phyloP scores from a whole-genome alignment of 164 flowering plant species.

The Nymphaea colorata region DNA sequence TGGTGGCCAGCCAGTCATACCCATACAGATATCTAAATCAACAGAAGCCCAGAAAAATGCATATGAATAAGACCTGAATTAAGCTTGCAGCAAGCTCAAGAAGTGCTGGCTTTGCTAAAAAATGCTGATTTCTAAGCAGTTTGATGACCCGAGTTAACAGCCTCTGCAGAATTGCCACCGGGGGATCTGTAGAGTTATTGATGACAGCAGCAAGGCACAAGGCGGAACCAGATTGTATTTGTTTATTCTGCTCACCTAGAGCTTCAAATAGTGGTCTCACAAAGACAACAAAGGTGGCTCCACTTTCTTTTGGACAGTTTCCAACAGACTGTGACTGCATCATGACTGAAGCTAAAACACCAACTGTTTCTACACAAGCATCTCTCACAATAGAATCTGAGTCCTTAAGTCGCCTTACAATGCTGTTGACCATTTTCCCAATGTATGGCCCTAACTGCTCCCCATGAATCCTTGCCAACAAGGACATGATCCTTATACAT shows the following conservation, averaged over 20 bases:
- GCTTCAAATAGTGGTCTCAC: conserved; percentile 90
- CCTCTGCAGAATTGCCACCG: conserved; percentile 40
- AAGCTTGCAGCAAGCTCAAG: conserved; percentile 71
- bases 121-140: conserved; percentile 73
- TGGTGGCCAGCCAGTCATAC: too few species aligned
- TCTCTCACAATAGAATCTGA: conserved; percentile 75
- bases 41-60: too few species aligned
- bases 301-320: conserved; percentile 21
- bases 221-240: conserved; percentile 71
- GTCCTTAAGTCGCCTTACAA: conserved; percentile 80
- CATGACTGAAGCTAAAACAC: conserved; percentile 55
- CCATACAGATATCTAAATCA: too few species aligned
- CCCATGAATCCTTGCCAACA: conserved; percentile 40
- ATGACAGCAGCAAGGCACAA: conserved; percentile 70
- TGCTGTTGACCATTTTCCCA: conserved; percentile 50
- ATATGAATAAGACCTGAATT: conserved; percentile 39
- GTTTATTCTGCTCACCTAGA: conserved; percentile 76
- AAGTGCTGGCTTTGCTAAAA: conserved; percentile 79
- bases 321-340: conserved; percentile 1
- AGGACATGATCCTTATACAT: conserved; percentile 63
- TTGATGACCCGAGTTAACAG: conserved; percentile 56
- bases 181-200: conserved; percentile 49
- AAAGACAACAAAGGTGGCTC: conserved; percentile 40
- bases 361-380: conserved; percentile 71
- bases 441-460: conserved; percentile 42